phyloP scores from a whole-genome alignment of 2,329 filamentous ascomycete genomes.

The Zasmidium cellare region DNA sequence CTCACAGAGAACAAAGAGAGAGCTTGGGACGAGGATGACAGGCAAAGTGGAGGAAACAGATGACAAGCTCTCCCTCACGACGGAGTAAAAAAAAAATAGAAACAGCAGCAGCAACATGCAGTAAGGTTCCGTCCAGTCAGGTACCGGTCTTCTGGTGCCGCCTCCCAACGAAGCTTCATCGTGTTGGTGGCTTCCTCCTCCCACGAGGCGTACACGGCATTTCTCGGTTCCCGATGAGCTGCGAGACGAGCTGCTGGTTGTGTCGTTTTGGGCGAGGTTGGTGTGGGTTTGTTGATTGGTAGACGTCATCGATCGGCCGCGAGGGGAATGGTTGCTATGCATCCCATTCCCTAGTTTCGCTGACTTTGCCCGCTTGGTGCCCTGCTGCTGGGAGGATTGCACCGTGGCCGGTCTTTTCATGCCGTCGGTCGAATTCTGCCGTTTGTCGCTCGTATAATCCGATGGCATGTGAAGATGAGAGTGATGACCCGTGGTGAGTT shows the following conservation, averaged over 20 bases:
- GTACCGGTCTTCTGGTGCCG: not conserved
- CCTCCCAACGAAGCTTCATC: too few relatives aligned
- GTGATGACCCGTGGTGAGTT: too few relatives aligned
- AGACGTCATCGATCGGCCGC: conserved; percentile 16
- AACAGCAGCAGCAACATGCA: too few relatives aligned
- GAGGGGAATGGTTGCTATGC: conserved; percentile 2
- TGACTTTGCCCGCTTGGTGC: not conserved
- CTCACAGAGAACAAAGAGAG: not conserved
- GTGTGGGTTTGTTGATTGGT: conserved; percentile 6
- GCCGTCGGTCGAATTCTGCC: not conserved
- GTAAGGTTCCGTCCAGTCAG: not conserved
- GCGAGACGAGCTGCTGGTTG: too few relatives aligned
- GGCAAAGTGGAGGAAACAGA: too few relatives aligned
- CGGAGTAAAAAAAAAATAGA: too few relatives aligned
- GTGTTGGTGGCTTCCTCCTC: too few relatives aligned
- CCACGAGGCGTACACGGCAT: not conserved
- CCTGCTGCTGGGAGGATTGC: too few relatives aligned
- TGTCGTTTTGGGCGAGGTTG: not conserved
- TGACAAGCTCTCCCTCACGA: too few relatives aligned
- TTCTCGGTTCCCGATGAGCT: not conserved
- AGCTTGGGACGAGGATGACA: not conserved
- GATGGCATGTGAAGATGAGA: too few relatives aligned
- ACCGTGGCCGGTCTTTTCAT: not conserved
- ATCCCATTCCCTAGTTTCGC: not conserved
- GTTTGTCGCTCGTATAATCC: not conserved